phyloP scores from a whole-genome alignment of 495 filamentous ascomycete species.

The Aspergillus affinis region DNA sequence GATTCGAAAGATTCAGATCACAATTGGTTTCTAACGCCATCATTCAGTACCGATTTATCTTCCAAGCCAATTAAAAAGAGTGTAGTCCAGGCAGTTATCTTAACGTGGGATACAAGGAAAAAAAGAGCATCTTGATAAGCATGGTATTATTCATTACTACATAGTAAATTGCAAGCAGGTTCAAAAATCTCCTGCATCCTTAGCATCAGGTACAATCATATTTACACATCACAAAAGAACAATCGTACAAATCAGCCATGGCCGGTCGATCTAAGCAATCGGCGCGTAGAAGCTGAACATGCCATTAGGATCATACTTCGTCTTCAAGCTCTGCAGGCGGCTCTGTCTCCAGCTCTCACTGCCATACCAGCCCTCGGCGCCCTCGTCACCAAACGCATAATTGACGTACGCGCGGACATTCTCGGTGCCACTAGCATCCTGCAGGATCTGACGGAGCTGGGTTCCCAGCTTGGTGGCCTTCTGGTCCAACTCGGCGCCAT shows the following conservation, averaged over 20 bases:
- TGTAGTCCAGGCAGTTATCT: no score
- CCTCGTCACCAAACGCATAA: slow-evolving; percentile 59
- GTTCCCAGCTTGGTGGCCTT: slow-evolving; percentile 38
- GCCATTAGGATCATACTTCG: slow-evolving; percentile 53
- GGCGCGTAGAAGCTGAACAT: slow-evolving; percentile 56
- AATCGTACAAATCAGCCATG: neutral
- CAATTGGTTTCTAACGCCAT: no score
- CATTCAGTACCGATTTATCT: no score
- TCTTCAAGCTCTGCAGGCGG: slow-evolving; percentile 47
- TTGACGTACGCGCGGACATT: slow-evolving; percentile 56
- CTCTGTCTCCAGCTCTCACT: slow-evolving; percentile 48
- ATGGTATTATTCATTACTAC: neutral
- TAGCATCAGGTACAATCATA: neutral
- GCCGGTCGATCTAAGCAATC: slow-evolving; percentile 21
- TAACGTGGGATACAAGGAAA: no score
- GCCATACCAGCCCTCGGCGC: slow-evolving; percentile 46
- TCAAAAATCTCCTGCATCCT: neutral
- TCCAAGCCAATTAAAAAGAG: no score
- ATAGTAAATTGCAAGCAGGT: neutral
- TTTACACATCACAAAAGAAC: slow-evolving; percentile 1
- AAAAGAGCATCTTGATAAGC: neutral
- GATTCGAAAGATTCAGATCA: no score
- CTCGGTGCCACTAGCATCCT: slow-evolving; percentile 31
- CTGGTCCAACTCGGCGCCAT: slow-evolving; percentile 24
- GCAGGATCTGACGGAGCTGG: slow-evolving; percentile 42